Evolutionary conservation across 306 rosid genomes (phyloP).

Genomic region (Medicago arabica): DNA sequence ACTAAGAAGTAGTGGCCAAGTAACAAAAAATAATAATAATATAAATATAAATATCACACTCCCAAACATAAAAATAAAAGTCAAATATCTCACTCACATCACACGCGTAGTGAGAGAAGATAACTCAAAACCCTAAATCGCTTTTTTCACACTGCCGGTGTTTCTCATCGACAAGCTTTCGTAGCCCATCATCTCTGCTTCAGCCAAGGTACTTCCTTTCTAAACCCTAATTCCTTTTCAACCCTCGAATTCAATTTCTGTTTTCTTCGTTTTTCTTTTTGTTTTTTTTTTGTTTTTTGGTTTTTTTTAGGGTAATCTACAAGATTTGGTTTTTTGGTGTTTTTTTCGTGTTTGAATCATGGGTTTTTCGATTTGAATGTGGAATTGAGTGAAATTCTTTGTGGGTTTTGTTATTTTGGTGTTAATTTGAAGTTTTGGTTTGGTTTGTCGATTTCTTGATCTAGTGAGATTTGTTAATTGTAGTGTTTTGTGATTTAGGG

Average conservation of each 20-base stretch:
- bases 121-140: conserved; percentile 46
- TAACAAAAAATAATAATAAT: not conserved
- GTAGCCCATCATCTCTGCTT: conserved; percentile 48
- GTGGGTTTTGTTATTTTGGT: not conserved
- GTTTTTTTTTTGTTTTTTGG: not conserved
- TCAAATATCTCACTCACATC: not conserved
- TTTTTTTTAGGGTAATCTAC: not conserved
- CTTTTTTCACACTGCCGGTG: not conserved
- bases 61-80: not conserved
- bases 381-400: not conserved
- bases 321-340: not conserved
- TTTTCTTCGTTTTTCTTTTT: not conserved
- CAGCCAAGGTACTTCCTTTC: conserved; percentile 43
- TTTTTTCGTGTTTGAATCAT: not conserved
- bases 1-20: not conserved
- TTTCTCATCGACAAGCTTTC: conserved; percentile 46
- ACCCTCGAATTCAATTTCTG: not conserved
- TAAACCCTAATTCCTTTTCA: conserved; percentile 9
- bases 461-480: not conserved
- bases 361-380: not conserved
- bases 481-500: not conserved
- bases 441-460: not conserved
- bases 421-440: not conserved
- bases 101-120: conserved; percentile 5
- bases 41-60: not conserved